Evolutionary conservation across 1,284 basidiomycete species (phyloP).

Genomic region (Ceratobasidium sp.): DNA sequence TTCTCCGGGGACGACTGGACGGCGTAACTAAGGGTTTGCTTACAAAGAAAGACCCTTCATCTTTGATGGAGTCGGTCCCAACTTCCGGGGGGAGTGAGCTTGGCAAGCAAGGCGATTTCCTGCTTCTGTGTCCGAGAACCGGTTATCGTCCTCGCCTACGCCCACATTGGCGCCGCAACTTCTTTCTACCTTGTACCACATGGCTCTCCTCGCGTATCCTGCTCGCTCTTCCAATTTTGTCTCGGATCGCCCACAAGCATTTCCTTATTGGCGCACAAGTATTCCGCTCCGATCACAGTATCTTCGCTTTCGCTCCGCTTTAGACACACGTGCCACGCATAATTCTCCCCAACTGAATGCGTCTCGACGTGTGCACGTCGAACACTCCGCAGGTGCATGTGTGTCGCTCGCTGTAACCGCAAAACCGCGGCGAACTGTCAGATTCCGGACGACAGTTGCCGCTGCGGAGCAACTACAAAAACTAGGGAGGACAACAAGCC

Average conservation of each 20-base stretch:
- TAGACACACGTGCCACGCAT: constrained; percentile 20
- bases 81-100: too few relatives aligned
- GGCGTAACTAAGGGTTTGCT: too few relatives aligned
- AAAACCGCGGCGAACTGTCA: background rate
- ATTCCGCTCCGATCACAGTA: constrained; percentile 1
- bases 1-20: too few relatives aligned
- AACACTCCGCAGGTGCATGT: constrained; percentile 28
- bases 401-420: constrained; percentile 22
- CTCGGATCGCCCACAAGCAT: background rate
- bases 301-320: background rate
- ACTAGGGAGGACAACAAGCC: background rate
- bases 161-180: constrained; percentile 20
- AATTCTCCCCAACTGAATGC: background rate
- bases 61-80: too few relatives aligned
- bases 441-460: background rate
- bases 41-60: too few relatives aligned
- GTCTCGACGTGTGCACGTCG: constrained; percentile 30
- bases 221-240: constrained; percentile 26
- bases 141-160: constrained; percentile 3
- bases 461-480: constrained; percentile 34
- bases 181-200: constrained; percentile 23
- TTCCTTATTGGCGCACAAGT: background rate
- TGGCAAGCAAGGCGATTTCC: too few relatives aligned
- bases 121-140: constrained; percentile 15
- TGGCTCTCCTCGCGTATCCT: constrained; percentile 27